Evolutionary conservation across 306 rosid genomes (phyloP), one percentile per base, ranked within the genome.

Genomic region (Arachis stenosperma): DNA sequence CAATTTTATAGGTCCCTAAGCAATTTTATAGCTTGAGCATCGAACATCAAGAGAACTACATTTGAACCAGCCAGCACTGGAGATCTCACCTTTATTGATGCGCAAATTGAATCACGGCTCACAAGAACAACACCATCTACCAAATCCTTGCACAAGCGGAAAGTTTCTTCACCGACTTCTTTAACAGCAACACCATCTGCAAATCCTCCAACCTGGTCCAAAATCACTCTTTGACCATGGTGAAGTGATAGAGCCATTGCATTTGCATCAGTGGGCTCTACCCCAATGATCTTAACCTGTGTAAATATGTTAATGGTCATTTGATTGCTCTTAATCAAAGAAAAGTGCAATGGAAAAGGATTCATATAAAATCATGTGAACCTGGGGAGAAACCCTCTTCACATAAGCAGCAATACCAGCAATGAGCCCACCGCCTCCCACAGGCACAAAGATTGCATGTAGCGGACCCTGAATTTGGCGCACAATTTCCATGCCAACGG

Each of bases 181-280:
- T 91, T 91, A 60, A 95, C 97, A 72, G 98, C 98, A n/a, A 95
- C 98, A 65, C 99, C 98, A 75, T 95, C 99, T 43, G 99, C 96
- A 84, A 91, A 95, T 51, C 92, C 91, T 78, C 99, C 99, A 42
- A 88, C 96, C 82, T 87, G 78, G 67, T 91, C 93, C 81, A 94
- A 82, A 22, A 91, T 64, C 77, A 94, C 88, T 79, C 99, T 91
- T 48, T 88, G 82, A 36, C 90, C 98, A 66, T 90, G 97, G 87
- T 85, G 90, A 27, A 94, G 82, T 36, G 99, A 91, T 73, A 91
- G 69, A 0, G 99, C 98, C 99, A 95, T 83, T 40, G 97, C 96
- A 87, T 95, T 95, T 39, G 99, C 98, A 76, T 95, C 99, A 43
- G 76, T 69, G 8, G 98, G 99, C 75, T 95, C 99, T 65, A 95